phyloP scores from a whole-genome alignment of 202 grass and related monocot species.

The Musa balbisiana region DNA sequence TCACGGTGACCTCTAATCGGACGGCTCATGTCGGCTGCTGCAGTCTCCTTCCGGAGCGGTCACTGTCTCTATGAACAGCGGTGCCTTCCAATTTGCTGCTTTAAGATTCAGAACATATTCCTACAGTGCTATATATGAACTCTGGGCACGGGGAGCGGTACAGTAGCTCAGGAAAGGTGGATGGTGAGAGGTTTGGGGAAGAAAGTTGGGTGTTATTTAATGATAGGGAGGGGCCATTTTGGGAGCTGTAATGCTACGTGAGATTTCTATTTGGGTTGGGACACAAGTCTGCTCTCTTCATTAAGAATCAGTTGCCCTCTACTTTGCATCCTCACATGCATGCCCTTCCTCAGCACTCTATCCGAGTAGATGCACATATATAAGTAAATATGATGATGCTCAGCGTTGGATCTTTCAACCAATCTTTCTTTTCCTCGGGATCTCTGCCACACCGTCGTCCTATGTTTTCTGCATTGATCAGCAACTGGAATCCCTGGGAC shows the following conservation, averaged over 20 bases:
- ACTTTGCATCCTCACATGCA: not conserved
- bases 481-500: no score
- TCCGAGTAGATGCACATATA: not conserved
- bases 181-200: not conserved
- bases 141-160: not conserved
- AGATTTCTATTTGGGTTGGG: constrained; percentile 12
- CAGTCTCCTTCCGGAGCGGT: not conserved
- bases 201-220: not conserved
- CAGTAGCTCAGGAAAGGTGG: not conserved
- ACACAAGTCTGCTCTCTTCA: not conserved
- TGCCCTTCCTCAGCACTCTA: not conserved
- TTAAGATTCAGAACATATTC: constrained; percentile 7
- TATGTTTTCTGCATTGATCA: not conserved
- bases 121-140: not conserved
- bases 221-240: not conserved
- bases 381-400: constrained; percentile 8
- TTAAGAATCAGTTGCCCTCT: not conserved
- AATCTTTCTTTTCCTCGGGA: not conserved
- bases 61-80: not conserved
- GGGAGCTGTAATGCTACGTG: not conserved
- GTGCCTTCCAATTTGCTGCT: constrained; percentile 5
- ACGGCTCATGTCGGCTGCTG: not conserved
- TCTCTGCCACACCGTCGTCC: not conserved
- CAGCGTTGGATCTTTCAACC: constrained; percentile 6
- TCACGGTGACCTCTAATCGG: not conserved